Base-by-base conservation (phyloP, 179 eudicot genomes). In the Spergularia azorica region DNA sequence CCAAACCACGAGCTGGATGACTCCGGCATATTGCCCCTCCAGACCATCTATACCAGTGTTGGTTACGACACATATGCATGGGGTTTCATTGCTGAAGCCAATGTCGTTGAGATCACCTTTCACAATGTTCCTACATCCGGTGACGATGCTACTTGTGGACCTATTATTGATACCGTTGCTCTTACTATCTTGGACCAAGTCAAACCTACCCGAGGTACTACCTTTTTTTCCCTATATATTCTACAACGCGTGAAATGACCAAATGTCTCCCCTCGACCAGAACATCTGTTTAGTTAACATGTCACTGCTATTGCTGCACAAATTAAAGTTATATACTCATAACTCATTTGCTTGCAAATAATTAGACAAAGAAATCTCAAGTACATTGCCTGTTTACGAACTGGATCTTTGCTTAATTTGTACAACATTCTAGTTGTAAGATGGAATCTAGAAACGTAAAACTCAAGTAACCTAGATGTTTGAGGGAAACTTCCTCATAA, bases 61-160 rank as follows among this genome's bases (percentile, higher is more conserved):
- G 95, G 95, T 0, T 91, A 86, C 80, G 95, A 91, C 52, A 71
- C 89, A 0, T 91, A 91, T 71, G 82, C 87, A 6, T 88, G 90
- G 91, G 90, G 84, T 0, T 91, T 91, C 75, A 20, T 21, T 57
- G 95, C 95, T 11, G 76, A 81, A 72, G 72, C 87, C n/a, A 18
- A 78, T 26, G 80, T 74, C 9, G 54, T 89, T 14, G 88, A 83
- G 76, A 82, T 91, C 18, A 64, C 77, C 6, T 60, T 91, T 11
- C 90, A 85, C 38, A 89, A 89, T 55, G 89, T 91, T 0, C 72
- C 71, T 0, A 76, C 63, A 0, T 82, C 66, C 8, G 77, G 62
- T 65, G 89, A 86, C 16, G 88, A 91, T 14, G 80, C 77, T 1
- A 84, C 87, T 50, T 91, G 93, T 61, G 95, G 95, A 13, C 91